Conservation (phyloP, 345 rosid genomes). For the Tarenaya hassleriana region DNA sequence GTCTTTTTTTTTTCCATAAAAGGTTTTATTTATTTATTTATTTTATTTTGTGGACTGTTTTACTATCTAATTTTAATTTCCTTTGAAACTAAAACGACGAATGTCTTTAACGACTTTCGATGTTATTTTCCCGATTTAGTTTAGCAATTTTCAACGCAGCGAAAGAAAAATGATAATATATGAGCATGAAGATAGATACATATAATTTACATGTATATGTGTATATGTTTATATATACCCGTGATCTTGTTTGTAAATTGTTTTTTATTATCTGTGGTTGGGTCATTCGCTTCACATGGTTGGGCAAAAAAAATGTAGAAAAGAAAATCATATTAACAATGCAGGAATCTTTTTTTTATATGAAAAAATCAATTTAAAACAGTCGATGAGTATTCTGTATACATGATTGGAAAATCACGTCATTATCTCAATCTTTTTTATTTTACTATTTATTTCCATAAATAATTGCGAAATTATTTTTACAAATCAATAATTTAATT, state of each 20-base stretch:
- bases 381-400: too few relatives aligned
- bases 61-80: not conserved
- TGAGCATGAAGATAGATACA: too few relatives aligned
- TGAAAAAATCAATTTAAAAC: too few relatives aligned
- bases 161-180: too few relatives aligned
- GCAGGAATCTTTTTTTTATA: too few relatives aligned
- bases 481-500: too few relatives aligned
- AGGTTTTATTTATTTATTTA: too few relatives aligned
- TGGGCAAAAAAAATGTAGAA: not conserved
- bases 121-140: not conserved
- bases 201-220: conserved; percentile 6
- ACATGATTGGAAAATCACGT: too few relatives aligned
- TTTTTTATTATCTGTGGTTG: conserved; percentile 21
- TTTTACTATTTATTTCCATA: not conserved
- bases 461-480: too few relatives aligned
- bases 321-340: too few relatives aligned
- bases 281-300: conserved; percentile 5
- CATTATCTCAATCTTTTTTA: too few relatives aligned
- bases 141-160: not conserved
- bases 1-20: conserved; percentile 3
- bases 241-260: conserved; percentile 17
- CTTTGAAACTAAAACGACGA: conserved; percentile 31
- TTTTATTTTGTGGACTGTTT: not conserved
- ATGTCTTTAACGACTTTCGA: not conserved
- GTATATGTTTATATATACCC: not conserved